These are phyloP conservation scores for Pyrenula massariospora DNA, from an alignment of 495 filamentous ascomycete species.

Conservation along the genomic window DNA sequence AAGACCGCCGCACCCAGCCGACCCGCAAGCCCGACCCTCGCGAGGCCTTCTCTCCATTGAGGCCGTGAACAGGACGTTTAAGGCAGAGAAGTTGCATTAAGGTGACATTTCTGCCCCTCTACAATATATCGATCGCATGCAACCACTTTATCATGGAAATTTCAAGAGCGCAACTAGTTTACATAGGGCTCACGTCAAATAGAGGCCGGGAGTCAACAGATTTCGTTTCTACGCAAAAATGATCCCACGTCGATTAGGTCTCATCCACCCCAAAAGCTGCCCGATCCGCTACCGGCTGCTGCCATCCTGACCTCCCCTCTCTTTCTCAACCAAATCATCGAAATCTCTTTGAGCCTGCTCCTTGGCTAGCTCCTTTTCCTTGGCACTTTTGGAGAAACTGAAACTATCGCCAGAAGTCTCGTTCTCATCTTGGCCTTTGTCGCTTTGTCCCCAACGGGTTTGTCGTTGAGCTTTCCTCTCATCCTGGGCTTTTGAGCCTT, in stretches of 20 bases:
- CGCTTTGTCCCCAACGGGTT: not conserved
- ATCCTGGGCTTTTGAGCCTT: not conserved
- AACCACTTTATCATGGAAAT: too few species aligned
- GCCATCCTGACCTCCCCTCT: slow-evolving; percentile 16
- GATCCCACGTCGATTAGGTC: too few species aligned
- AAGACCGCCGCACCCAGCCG: not conserved
- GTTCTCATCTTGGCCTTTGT: not conserved
- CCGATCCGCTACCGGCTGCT: not conserved
- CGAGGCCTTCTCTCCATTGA: too few species aligned
- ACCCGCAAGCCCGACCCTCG: too few species aligned
- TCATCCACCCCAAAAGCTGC: not conserved
- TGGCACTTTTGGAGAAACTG: slow-evolving; percentile 16
- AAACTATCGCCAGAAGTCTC: slow-evolving; percentile 18
- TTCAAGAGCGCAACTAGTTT: too few species aligned
- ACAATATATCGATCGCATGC: too few species aligned
- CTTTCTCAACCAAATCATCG: slow-evolving; percentile 31
- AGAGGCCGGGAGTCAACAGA: too few species aligned
- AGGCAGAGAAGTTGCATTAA: too few species aligned
- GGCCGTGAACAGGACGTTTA: too few species aligned
- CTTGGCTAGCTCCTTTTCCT: slow-evolving; percentile 22
- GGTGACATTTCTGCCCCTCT: too few species aligned
- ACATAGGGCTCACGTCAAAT: too few species aligned
- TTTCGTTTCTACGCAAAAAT: too few species aligned
- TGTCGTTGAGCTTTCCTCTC: not conserved
- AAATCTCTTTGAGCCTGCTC: slow-evolving; percentile 36